Evolutionary conservation across 169 alveolate species (phyloP).

Genomic region (Sarcocystis neurona): DNA sequence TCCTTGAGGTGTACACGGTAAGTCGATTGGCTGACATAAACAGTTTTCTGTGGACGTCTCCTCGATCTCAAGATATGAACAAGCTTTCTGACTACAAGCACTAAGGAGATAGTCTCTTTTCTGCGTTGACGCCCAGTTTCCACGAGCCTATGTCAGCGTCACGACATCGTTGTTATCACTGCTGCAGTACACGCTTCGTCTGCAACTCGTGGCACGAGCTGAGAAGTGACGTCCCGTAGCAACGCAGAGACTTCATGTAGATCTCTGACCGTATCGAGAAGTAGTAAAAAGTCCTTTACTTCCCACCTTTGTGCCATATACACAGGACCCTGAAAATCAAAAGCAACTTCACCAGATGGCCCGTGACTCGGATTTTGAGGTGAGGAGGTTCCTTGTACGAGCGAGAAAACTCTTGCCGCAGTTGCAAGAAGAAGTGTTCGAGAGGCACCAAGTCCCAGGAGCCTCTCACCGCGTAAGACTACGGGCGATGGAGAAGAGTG

Average conservation of each 20-base stretch:
- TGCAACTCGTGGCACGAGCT: too few species aligned
- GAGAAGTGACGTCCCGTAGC: too few species aligned
- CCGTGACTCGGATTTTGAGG: slow-evolving; percentile 55
- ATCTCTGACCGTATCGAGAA: too few species aligned
- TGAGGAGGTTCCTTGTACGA: slow-evolving; percentile 36
- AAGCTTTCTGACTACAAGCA: neutral
- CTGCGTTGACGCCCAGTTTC: too few species aligned
- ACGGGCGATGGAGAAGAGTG: slow-evolving; percentile 48
- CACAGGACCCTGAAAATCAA: slow-evolving; percentile 19
- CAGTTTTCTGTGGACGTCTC: neutral
- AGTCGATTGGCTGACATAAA: too few species aligned
- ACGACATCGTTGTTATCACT: too few species aligned
- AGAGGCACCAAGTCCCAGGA: slow-evolving; percentile 34
- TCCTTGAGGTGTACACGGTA: slow-evolving; percentile 60
- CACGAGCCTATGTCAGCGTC: slow-evolving; percentile 4
- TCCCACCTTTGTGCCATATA: neutral
- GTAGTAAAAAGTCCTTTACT: neutral
- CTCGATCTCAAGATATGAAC: neutral
- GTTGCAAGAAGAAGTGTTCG: slow-evolving; percentile 45
- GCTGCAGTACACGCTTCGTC: too few species aligned
- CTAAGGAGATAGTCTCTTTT: too few species aligned
- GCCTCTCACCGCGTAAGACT: slow-evolving; percentile 25
- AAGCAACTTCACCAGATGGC: slow-evolving; percentile 15
- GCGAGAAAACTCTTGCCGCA: slow-evolving; percentile 56
- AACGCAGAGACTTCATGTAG: too few species aligned